Evolutionary conservation across 495 filamentous ascomycete species (phyloP).

Genomic region (Xylaria telfairii): DNA sequence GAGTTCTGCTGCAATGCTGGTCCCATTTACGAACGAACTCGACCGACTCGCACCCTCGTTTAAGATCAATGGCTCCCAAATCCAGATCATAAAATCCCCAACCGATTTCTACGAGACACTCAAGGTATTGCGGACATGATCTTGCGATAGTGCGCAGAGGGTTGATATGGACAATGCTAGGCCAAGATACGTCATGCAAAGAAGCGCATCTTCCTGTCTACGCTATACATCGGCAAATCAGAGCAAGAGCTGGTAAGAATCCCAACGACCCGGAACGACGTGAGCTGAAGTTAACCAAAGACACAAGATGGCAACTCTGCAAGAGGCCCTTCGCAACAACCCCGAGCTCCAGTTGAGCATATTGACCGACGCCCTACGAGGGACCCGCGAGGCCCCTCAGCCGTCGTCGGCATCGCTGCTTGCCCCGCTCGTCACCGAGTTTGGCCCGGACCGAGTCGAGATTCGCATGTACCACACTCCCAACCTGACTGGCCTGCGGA

Average conservation of each 20-base stretch:
- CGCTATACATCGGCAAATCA: slow-evolving; percentile 93
- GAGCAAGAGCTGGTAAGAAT: slow-evolving; percentile 79
- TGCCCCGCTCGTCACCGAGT: slow-evolving; percentile 77
- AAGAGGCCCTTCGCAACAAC: slow-evolving; percentile 73
- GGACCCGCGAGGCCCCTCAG: slow-evolving; percentile 87
- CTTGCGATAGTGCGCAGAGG: slow-evolving; percentile 26
- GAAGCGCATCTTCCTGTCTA: slow-evolving; percentile 85
- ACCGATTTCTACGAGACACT: slow-evolving; percentile 85
- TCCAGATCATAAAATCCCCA: slow-evolving; percentile 79
- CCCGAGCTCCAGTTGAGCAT: slow-evolving; percentile 84
- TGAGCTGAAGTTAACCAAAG: slow-evolving; percentile 22
- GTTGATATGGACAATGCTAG: slow-evolving; percentile 47
- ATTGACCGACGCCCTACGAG: slow-evolving; percentile 89
- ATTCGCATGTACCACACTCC: slow-evolving; percentile 98
- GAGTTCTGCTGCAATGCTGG: slow-evolving; percentile 56
- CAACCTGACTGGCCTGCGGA: slow-evolving; percentile 86
- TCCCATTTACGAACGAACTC: slow-evolving; percentile 76
- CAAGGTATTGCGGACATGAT: slow-evolving; percentile 63
- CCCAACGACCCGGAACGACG: slow-evolving; percentile 11
- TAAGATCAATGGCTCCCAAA: slow-evolving; percentile 78
- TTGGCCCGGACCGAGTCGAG: slow-evolving; percentile 86
- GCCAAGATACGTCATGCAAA: slow-evolving; percentile 80
- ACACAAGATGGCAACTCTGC: slow-evolving; percentile 72
- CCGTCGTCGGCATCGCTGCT: slow-evolving; percentile 91
- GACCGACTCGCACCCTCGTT: slow-evolving; percentile 91